These are phyloP conservation scores for Auriscalpium vulgare DNA, from an alignment of 768 basidiomycete species.

Conservation along the genomic window DNA sequence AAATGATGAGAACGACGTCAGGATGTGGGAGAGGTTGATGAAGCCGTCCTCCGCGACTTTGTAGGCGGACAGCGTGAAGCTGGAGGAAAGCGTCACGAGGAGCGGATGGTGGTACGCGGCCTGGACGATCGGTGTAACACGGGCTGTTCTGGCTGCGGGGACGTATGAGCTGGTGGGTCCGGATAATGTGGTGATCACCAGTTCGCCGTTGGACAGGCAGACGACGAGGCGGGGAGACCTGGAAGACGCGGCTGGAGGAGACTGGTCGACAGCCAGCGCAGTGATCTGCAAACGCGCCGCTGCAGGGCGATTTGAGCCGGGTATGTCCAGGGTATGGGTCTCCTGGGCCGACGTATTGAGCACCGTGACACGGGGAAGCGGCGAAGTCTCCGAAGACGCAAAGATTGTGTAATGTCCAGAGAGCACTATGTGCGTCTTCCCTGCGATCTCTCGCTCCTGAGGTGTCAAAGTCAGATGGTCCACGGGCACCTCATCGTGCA, in stretches of 20 bases:
- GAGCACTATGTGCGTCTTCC: slow-evolving; percentile 11
- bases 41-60: slow-evolving; percentile 45
- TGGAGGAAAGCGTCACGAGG: slow-evolving; percentile 59
- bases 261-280: slow-evolving; percentile 68
- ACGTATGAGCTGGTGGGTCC: slow-evolving; percentile 37
- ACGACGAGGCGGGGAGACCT: slow-evolving; percentile 39
- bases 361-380: slow-evolving; percentile 55
- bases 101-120: slow-evolving; percentile 76
- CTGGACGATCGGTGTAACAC: slow-evolving; percentile 44
- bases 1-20: slow-evolving; percentile 71
- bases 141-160: slow-evolving; percentile 30
- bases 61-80: slow-evolving; percentile 66
- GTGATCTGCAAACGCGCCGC: slow-evolving; percentile 40
- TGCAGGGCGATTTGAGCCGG: slow-evolving; percentile 24
- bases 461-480: not conserved
- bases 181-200: slow-evolving; percentile 50
- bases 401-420: slow-evolving; percentile 9
- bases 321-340: slow-evolving; percentile 35
- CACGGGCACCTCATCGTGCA: slow-evolving; percentile 1
- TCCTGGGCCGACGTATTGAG: slow-evolving; percentile 26
- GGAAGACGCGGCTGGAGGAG: slow-evolving; percentile 37
- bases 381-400: slow-evolving; percentile 26
- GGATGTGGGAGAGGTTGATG: slow-evolving; percentile 52
- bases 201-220: slow-evolving; percentile 65
- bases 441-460: not conserved